Evolutionary conservation across 352 stramenopile species (phyloP).

Genomic region (Blastocystis sp.): DNA sequence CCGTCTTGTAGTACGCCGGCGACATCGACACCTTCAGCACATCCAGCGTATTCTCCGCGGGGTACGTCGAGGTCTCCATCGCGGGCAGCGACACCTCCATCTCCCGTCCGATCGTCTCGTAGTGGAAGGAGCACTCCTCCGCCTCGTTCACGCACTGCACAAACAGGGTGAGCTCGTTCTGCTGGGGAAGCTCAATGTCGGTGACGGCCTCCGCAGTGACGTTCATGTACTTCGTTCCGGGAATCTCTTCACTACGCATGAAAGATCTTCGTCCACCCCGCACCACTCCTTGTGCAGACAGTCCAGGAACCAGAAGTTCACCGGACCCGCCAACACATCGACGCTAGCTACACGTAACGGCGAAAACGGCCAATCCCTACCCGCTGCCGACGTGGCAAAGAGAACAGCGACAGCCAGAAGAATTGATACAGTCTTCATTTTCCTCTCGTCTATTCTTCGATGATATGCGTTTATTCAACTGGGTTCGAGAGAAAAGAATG

Average conservation of each 20-base stretch:
- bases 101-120: constrained; percentile 21
- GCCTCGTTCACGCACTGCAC: constrained; percentile 21
- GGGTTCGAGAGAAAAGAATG: not conserved
- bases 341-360: constrained; percentile 3
- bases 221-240: constrained; percentile 15
- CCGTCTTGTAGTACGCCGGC: constrained; percentile 30
- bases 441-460: too few species aligned
- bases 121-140: constrained; percentile 20
- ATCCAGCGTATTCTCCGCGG: constrained; percentile 40
- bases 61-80: constrained; percentile 43
- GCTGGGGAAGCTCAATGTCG: not conserved
- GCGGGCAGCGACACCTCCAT: constrained; percentile 4
- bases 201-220: not conserved
- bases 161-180: constrained; percentile 23
- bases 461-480: too few species aligned
- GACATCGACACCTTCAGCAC: constrained; percentile 5
- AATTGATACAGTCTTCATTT: not conserved
- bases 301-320: constrained; percentile 66
- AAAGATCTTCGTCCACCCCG: not conserved
- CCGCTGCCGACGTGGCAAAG: not conserved
- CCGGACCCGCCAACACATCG: constrained; percentile 22
- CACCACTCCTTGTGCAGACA: constrained; percentile 18
- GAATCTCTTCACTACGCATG: constrained; percentile 1
- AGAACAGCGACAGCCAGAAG: constrained; percentile 15
- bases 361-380: constrained; percentile 25